These are phyloP conservation scores for Diospyros lotus DNA, from an alignment of 148 eudicot species.

Conservation along the genomic window DNA sequence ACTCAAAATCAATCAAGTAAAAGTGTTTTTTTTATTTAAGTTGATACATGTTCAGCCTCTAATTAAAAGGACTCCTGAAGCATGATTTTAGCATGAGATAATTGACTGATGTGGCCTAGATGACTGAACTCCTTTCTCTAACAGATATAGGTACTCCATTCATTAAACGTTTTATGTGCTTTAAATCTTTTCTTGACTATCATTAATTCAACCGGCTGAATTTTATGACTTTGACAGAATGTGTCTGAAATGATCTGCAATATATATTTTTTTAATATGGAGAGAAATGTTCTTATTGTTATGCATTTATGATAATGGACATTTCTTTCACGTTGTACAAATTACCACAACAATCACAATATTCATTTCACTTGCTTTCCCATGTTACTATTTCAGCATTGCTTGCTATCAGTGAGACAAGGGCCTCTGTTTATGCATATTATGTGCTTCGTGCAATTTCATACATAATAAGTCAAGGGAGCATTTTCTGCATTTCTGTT, in stretches of 20 bases:
- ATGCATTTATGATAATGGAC: not conserved
- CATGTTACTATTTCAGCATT: conserved; percentile 42
- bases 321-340: not conserved
- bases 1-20: not conserved
- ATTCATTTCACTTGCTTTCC: conserved; percentile 6
- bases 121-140: too few species aligned
- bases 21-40: not conserved
- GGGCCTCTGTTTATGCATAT: conserved; percentile 68
- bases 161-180: too few species aligned
- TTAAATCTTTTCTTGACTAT: too few species aligned
- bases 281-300: not conserved
- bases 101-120: too few species aligned
- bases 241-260: too few species aligned
- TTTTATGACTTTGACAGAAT: too few species aligned
- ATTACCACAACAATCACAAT: not conserved
- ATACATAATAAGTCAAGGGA: conserved; percentile 78
- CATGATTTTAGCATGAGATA: too few species aligned
- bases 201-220: too few species aligned
- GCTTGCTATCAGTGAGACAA: conserved; percentile 62
- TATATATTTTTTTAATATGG: not conserved
- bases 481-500: conserved; percentile 87
- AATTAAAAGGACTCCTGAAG: too few species aligned
- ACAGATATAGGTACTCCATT: too few species aligned
- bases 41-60: not conserved
- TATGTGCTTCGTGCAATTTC: conserved; percentile 73